A percentile compares a stretch with the other conserved stretches of the same genome.
phyloP scores from a whole-genome alignment of 495 filamentous ascomycete species.

The Parathielavia appendiculata region DNA sequence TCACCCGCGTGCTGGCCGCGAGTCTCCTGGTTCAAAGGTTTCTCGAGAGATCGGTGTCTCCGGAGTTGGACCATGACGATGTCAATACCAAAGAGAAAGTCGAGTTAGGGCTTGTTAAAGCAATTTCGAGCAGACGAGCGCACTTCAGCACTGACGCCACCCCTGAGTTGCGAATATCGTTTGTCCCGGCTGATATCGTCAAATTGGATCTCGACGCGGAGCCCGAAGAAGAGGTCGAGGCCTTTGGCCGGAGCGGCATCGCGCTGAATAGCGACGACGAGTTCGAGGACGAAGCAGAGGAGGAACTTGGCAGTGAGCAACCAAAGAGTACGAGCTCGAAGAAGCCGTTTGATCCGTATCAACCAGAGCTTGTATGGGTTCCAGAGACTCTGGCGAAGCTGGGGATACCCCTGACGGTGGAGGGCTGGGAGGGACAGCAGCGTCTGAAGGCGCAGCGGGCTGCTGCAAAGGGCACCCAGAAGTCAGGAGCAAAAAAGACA shows the following conservation, averaged over 20 bases:
- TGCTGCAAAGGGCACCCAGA: conserved; percentile 27
- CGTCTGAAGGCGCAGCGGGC: conserved; percentile 40
- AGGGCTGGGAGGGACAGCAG: conserved; percentile 66
- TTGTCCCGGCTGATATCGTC: conserved; percentile 70
- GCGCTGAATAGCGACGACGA: conserved; percentile 52
- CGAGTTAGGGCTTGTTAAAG: conserved; percentile 50
- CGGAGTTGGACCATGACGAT: conserved; percentile 30
- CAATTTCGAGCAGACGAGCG: conserved; percentile 59
- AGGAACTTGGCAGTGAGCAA: conserved; percentile 33
- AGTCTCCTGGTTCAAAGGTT: conserved; percentile 66
- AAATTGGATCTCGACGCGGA: conserved; percentile 67
- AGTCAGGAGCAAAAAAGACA: conserved; percentile 24
- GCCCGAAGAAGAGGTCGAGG: conserved; percentile 51
- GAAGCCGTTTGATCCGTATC: conserved; percentile 61
- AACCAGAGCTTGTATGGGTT: conserved; percentile 69
- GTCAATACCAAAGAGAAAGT: conserved; percentile 39
- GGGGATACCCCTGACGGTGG: conserved; percentile 65
- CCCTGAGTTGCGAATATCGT: conserved; percentile 72
- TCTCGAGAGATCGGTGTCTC: conserved; percentile 33
- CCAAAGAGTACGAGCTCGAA: conserved; percentile 34
- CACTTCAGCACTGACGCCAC: conserved; percentile 71
- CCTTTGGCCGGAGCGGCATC: conserved; percentile 44
- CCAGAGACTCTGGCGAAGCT: conserved; percentile 64
- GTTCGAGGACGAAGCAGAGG: conserved; percentile 50
- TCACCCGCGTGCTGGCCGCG: conserved; percentile 75